These are phyloP conservation scores for Lepiota subincarnata DNA, from an alignment of 768 basidiomycete genomes.

Conservation along the genomic window DNA sequence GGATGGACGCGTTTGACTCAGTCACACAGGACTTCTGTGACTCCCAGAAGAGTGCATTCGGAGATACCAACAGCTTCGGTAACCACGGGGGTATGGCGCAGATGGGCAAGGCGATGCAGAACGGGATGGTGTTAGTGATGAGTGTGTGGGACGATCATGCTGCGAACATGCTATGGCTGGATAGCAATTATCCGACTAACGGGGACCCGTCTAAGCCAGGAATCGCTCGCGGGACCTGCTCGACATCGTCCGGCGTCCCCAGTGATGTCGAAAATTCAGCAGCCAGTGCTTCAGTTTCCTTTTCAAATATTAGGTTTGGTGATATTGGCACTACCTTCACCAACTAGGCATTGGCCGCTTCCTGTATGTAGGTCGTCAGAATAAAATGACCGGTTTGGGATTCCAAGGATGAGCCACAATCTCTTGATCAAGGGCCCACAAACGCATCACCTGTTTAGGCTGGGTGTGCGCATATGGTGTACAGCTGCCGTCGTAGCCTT, in stretches of 20 bases:
- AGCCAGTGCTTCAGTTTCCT: conserved; percentile 30
- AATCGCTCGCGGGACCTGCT: conserved; percentile 35
- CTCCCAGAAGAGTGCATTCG: conserved; percentile 15
- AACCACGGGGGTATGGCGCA: conserved; percentile 2
- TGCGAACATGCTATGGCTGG: conserved; percentile 10
- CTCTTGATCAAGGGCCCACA: background rate
- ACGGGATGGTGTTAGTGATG: conserved; percentile 3
- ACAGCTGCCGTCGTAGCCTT: conserved; percentile 34
- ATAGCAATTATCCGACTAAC: conserved; percentile 3
- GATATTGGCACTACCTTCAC: conserved; percentile 15
- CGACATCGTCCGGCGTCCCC: conserved; percentile 34
- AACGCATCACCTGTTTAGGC: background rate
- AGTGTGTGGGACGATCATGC: conserved; percentile 2
- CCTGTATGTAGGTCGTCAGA: background rate
- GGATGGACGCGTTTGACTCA: conserved; percentile 14
- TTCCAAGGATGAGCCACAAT: background rate
- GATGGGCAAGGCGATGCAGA: background rate
- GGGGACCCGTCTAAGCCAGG: conserved; percentile 20
- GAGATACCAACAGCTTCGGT: conserved; percentile 17
- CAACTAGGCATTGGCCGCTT: conserved; percentile 1
- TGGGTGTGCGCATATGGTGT: background rate
- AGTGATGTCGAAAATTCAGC: conserved; percentile 28
- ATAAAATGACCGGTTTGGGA: background rate
- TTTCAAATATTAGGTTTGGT: conserved; percentile 42
- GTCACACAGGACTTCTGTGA: conserved; percentile 17